Conservation (phyloP, 1,284 basidiomycete genomes). For the Bondarzewia mesenterica region DNA sequence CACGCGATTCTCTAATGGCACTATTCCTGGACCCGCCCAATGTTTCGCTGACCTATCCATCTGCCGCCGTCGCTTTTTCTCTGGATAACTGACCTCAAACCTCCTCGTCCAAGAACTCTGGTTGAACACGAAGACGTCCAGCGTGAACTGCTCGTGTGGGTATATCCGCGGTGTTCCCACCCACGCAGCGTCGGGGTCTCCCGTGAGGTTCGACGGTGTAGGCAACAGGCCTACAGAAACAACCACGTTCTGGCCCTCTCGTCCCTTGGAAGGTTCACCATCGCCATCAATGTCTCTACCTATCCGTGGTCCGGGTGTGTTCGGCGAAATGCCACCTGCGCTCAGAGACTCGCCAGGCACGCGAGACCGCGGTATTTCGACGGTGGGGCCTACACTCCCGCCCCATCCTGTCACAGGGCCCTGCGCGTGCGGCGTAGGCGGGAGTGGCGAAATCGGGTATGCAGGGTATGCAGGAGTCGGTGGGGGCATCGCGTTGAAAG, state of each 20-base stretch:
- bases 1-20: slow-evolving; percentile 76
- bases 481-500: slow-evolving; percentile 13
- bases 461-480: slow-evolving; percentile 66
- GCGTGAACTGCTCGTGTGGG: slow-evolving; percentile 67
- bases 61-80: slow-evolving; percentile 38
- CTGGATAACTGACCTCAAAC: slow-evolving; percentile 70
- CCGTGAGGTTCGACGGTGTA: slow-evolving; percentile 25
- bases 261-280: slow-evolving; percentile 34
- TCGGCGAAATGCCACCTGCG: slow-evolving; percentile 8
- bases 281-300: slow-evolving; percentile 25
- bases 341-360: slow-evolving; percentile 13
- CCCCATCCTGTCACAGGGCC: slow-evolving; percentile 41
- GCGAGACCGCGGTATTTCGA: slow-evolving; percentile 58
- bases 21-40: slow-evolving; percentile 47
- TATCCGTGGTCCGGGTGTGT: slow-evolving; percentile 35
- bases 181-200: slow-evolving; percentile 13
- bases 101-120: slow-evolving; percentile 69
- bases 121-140: slow-evolving; percentile 88
- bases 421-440: slow-evolving; percentile 46
- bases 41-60: slow-evolving; percentile 20
- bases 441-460: slow-evolving; percentile 40
- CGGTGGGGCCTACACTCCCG: slow-evolving; percentile 41
- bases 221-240: slow-evolving; percentile 66
- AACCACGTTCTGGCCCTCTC: slow-evolving; percentile 31
- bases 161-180: slow-evolving; percentile 40